Evolutionary conservation across 768 basidiomycete genomes (phyloP).

Genomic region (Fomitopsis serialis): DNA sequence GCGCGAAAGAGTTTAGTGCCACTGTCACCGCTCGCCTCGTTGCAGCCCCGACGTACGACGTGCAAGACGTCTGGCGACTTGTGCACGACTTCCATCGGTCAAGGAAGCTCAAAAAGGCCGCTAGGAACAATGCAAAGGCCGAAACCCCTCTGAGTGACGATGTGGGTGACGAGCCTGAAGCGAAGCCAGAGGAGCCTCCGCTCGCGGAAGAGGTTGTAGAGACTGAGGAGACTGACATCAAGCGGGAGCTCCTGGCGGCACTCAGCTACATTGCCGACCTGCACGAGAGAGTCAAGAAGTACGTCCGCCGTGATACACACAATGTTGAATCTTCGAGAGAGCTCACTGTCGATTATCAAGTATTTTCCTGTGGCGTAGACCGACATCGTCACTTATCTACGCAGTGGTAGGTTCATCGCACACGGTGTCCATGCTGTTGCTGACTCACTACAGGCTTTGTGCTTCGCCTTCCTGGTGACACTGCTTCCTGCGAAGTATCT

Average conservation of each 20-base stretch:
- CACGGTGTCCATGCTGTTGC: background rate
- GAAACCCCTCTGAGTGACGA: slow-evolving; percentile 3
- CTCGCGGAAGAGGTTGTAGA: slow-evolving; percentile 14
- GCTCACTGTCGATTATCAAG: slow-evolving; percentile 28
- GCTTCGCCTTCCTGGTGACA: slow-evolving; percentile 33
- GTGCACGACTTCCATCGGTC: slow-evolving; percentile 38
- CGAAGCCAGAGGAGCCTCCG: background rate
- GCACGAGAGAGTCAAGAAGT: slow-evolving; percentile 65
- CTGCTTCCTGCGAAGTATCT: slow-evolving; percentile 47
- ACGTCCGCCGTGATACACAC: slow-evolving; percentile 15
- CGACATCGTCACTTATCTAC: slow-evolving; percentile 45
- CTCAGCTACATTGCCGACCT: slow-evolving; percentile 51
- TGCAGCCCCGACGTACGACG: slow-evolving; percentile 37
- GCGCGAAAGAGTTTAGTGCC: slow-evolving; percentile 48
- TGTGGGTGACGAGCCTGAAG: background rate
- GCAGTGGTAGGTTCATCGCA: slow-evolving; percentile 31
- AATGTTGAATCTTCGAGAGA: slow-evolving; percentile 3
- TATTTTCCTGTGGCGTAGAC: slow-evolving; percentile 63
- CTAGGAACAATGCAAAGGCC: slow-evolving; percentile 11
- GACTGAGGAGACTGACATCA: slow-evolving; percentile 34
- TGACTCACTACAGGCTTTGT: slow-evolving; percentile 29
- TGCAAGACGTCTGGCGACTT: slow-evolving; percentile 50
- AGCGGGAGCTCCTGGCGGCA: slow-evolving; percentile 33
- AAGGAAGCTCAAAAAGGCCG: slow-evolving; percentile 26
- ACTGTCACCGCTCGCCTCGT: slow-evolving; percentile 42